A percentile compares a stretch with the other conserved stretches of the same genome.
Conservation (phyloP, 75 land plant genomes). For the Pinus tabuliformis region DNA sequence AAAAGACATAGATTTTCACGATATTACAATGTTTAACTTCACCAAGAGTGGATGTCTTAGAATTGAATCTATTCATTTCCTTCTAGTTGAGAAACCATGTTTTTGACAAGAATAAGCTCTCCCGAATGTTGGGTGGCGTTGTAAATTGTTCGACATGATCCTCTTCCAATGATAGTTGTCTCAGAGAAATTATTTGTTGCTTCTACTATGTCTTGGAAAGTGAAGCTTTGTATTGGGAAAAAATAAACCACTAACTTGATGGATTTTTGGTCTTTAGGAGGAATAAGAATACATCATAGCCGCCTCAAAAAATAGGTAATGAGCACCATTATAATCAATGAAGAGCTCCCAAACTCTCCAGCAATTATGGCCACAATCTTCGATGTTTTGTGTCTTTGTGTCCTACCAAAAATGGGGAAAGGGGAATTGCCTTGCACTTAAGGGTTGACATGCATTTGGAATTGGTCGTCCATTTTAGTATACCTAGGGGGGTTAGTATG, state of each 20-base stretch:
- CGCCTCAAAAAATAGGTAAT: conserved; percentile 52
- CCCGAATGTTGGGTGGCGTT: conserved; percentile 65
- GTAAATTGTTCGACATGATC: conserved; percentile 87
- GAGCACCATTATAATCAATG: conserved; percentile 49
- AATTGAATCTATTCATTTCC: no score
- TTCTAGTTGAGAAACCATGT: no score
- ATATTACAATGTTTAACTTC: no score
- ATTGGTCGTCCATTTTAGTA: no score
- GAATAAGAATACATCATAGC: conserved; percentile 25
- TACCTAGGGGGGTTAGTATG: no score
- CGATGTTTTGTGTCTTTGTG: conserved; percentile 7
- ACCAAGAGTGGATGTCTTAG: no score
- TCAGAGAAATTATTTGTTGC: conserved; percentile 34
- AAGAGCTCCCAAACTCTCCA: conserved; percentile 50
- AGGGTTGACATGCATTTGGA: conserved; percentile 17
- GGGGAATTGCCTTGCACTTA: conserved; percentile 1
- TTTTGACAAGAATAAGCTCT: conserved; percentile 11
- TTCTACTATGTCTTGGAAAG: no score
- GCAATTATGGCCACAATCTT: conserved; percentile 18
- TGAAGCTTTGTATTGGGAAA: background rate
- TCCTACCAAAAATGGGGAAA: conserved; percentile 12
- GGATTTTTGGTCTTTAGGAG: conserved; percentile 42
- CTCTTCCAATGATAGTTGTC: conserved; percentile 61
- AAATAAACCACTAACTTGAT: conserved; percentile 28
- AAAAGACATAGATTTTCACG: no score